Evolutionary conservation across 805 yeast species (phyloP), one percentile per base, ranked within the genome.

Genomic region (Candida tallmaniae): DNA sequence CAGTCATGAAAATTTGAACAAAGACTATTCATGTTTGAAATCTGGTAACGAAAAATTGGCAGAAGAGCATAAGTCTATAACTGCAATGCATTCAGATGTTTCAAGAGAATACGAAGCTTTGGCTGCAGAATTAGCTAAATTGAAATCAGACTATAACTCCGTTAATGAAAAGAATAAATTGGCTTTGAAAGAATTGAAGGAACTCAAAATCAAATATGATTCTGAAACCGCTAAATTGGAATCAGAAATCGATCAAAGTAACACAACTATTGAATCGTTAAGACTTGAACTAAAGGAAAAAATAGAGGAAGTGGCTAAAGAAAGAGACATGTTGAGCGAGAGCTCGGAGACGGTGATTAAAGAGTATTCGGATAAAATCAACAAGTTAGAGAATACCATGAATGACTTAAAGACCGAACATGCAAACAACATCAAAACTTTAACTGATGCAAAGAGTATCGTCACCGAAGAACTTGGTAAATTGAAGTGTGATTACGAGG

Each of bases 261-360:
- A 63, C 29, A 35, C 34, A 4, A 62, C 61, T 19, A 46, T 67
- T 4, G 29, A 39, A 9, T 29, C 38, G 0, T 44, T 69, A 27
- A 58, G 60, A 18, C 41, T 50, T 1, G 62, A 65, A 2, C 42
- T 74, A 27, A 58, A 57, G 13, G 43, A 45, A 13, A 74, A 70
- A 40, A 44, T 46, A 1, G 40, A 52, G 26, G 78, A 70, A 27
- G 65, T 76, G 39, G 81, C 76, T 31, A 61, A 60, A 22, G 81
- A 76, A 45, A 56, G 81, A 35, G 58, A 54, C 9, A 52, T 70
- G 45, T 48, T 73, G 9, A 65, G 65, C 35, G 71, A 72, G 34
- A 70, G 59, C 31, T 74, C 82, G 0, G 76, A 72, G 36, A 60
- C 74, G 0, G 58, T 70, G 0, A 58, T 73, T 0, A 62, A 69